Base-by-base conservation (phyloP, 164 flowering plant species). In the Euptelea pleiosperma region DNA sequence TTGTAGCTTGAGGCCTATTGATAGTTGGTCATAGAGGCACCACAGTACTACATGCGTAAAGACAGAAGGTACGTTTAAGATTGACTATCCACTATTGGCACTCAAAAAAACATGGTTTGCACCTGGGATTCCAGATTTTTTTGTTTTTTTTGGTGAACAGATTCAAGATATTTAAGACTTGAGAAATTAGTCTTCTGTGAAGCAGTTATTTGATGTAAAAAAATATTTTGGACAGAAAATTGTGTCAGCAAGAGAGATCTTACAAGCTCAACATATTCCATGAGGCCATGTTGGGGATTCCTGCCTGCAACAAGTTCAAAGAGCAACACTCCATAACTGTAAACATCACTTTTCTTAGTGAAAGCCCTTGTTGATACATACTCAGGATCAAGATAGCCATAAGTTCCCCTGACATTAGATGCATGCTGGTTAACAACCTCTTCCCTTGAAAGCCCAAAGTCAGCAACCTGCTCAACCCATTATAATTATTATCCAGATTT, bases 391-490 rank as follows among this genome's bases (percentile, higher is more conserved):
- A 93, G 94, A 77, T 93, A 93, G 14, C 99, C 97, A 61, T 86
- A 90, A 42, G 99, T 93, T 52, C 99, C 99, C 39, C 80, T 73
- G 45, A 93, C 59, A 67, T 85, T 82, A 34, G 86, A 77, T 3
- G 71, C 87, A 60, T 83, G 85, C 48, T 64, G 75, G 63, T 72
- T 78, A 28, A 86, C 80, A 80, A 81, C 71, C 71, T 84, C 98
- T 72, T 93, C 98, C 76, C 90, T 83, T 57, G 98, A 93, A 59
- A 93, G 86, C 60, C 98, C 98, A 75, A 93, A 93, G 73, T 93
- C 99, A 72, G 97, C 92, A 3, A 89, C 98, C 98, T 93, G 73
- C 33, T 45, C 66, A 55, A 63, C 48, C n/a, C 58, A 59, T 29
- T 19, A 62, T 55, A 12, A 29, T 11, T 37, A 25, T 34, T 44